phyloP scores from a whole-genome alignment of 2,329 filamentous ascomycete species.

The Trichoderma citrinoviride region DNA sequence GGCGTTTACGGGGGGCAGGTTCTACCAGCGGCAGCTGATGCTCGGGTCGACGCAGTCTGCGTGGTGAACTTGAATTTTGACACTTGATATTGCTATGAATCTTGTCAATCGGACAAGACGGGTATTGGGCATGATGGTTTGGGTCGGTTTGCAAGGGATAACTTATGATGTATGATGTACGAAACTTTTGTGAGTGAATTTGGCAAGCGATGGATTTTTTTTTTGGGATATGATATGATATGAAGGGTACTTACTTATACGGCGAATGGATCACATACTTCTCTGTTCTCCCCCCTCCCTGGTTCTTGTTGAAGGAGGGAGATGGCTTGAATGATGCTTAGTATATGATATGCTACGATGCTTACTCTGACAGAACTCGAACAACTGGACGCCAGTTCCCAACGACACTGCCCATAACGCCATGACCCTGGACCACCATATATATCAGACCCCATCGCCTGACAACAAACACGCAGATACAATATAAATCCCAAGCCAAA shows the following conservation, averaged over 20 bases:
- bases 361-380: neutral
- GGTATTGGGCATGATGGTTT: too few species aligned
- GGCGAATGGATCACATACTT: neutral
- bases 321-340: neutral
- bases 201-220: neutral
- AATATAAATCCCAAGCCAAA: neutral
- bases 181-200: neutral
- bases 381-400: too few species aligned
- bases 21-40: conserved; percentile 19
- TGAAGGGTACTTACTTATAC: neutral
- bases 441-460: neutral
- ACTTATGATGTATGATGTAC: conserved; percentile 5
- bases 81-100: too few species aligned
- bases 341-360: neutral
- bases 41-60: conserved; percentile 12
- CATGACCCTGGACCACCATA: too few species aligned
- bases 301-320: neutral
- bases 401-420: too few species aligned
- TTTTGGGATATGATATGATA: neutral
- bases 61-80: conserved; percentile 6
- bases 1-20: conserved; percentile 13
- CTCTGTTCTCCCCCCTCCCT: neutral
- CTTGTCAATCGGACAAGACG: too few species aligned
- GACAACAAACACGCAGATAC: neutral
- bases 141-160: too few species aligned